Evolutionary conservation across 2,329 filamentous ascomycete genomes (phyloP), one percentile per base, ranked within the genome.

Genomic region (Tolypocladium guangdongense): DNA sequence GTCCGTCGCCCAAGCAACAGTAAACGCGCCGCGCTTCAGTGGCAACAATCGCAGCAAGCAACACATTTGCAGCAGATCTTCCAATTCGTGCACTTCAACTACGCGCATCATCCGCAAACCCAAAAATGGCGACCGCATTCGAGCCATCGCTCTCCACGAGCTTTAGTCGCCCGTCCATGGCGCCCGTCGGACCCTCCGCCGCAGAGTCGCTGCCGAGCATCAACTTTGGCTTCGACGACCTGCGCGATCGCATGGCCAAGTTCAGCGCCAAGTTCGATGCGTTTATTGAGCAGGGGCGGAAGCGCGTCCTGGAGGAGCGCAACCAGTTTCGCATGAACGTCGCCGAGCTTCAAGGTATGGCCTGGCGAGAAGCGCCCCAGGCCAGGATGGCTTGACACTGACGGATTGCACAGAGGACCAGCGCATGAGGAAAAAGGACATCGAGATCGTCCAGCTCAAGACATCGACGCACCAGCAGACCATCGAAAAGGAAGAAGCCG

Each of bases 201-300:
- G 86, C 84, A 43, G 87, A 90, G 67, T 82, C 83, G 50, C 82
- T 99, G 10, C 93, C 93, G 37, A 88, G 80, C 67, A 88, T 95
- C 69, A 90, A 96, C 71, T 97, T 99, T 69, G 90, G 90, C 55
- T 97, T 97, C 69, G 91, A 97, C 63, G 90, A 96, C 61, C 73
- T 99, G 66, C 91, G 92, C 71, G 90, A 92, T 64, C 88, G 90
- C 71, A 97, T 99, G 93, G 81, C 86, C 52, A 89, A 88, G 58
- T 99, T 99, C 68, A 96, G 88, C 0, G 80, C 83, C 10, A 87
- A 83, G 62, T 99, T 99, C 63, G 93, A 99, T 66, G 84, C 85
- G 0, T 97, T 96, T 62, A 96, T 99, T 58, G 92, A 96, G 65
- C 84, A 88, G 58, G 90, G 91, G 0, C 81, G 92, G 50, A 95